These are phyloP conservation scores for Spongispora temasekensis DNA, from an alignment of 1,284 basidiomycete genomes.

Conservation along the genomic window DNA sequence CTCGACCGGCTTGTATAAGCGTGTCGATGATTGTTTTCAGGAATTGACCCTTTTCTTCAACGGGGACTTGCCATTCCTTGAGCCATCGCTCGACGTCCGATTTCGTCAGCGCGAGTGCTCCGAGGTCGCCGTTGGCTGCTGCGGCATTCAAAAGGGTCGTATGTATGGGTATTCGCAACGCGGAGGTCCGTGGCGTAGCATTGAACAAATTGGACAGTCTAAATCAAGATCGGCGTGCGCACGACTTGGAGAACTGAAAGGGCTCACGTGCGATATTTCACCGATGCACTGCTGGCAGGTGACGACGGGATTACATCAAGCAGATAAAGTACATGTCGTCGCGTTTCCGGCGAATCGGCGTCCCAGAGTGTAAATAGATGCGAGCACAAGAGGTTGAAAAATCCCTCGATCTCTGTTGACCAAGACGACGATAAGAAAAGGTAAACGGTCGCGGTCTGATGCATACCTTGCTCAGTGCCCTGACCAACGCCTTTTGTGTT, in stretches of 20 bases:
- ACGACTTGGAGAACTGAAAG: constrained; percentile 1
- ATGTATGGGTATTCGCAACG: constrained; percentile 68
- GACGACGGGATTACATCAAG: constrained; percentile 58
- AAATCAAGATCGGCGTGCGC: constrained; percentile 11
- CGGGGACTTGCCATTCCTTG: constrained; percentile 72
- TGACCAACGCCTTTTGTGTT: constrained; percentile 72
- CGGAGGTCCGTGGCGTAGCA: constrained; percentile 68
- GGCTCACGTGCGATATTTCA: constrained; percentile 73
- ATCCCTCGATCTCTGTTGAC: constrained; percentile 80
- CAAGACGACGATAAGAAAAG: constrained; percentile 10
- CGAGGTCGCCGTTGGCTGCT: constrained; percentile 67
- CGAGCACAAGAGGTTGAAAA: constrained; percentile 78
- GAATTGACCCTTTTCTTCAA: constrained; percentile 70
- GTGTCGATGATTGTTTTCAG: constrained; percentile 66
- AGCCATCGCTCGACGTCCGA: background rate
- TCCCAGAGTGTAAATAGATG: constrained; percentile 65
- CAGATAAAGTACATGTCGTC: constrained; percentile 49
- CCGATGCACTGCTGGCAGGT: constrained; percentile 49
- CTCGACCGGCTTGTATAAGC: constrained; percentile 58
- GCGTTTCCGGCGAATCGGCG: constrained; percentile 53
- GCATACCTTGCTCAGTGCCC: constrained; percentile 71
- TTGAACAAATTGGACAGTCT: constrained; percentile 92
- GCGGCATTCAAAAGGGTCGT: constrained; percentile 68
- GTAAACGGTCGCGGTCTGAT: background rate
- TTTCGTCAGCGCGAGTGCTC: constrained; percentile 25